Evolutionary conservation across 2,329 filamentous ascomycete genomes (phyloP).

Genomic region (Nothophoma quercina): DNA sequence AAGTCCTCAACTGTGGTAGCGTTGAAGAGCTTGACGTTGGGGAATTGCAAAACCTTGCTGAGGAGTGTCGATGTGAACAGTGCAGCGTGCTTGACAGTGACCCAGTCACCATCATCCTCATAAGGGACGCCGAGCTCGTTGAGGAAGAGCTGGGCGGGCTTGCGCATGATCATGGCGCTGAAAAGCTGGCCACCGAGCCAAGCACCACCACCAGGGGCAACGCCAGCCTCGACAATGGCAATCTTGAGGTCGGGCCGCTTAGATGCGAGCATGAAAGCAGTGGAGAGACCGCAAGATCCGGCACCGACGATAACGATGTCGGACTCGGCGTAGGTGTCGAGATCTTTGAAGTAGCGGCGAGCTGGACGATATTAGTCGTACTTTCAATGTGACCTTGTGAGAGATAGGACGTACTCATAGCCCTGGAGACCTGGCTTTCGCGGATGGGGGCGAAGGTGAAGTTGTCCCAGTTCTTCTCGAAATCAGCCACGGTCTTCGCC

Average conservation of each 20-base stretch:
- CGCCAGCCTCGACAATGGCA: slow-evolving; percentile 86
- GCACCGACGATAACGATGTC: slow-evolving; percentile 94
- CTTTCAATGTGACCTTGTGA: neutral
- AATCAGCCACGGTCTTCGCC: slow-evolving; percentile 67
- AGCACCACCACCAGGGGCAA: slow-evolving; percentile 83
- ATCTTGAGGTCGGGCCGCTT: slow-evolving; percentile 90
- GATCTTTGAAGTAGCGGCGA: slow-evolving; percentile 87
- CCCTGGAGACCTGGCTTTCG: slow-evolving; percentile 89
- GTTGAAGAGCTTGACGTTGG: slow-evolving; percentile 97
- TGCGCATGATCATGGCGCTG: slow-evolving; percentile 94
- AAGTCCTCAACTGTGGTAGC: slow-evolving; percentile 91
- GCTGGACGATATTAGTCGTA: slow-evolving; percentile 42
- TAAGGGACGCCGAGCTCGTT: slow-evolving; percentile 81
- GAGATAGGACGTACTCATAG: slow-evolving; percentile 68
- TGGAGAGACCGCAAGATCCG: slow-evolving; percentile 84
- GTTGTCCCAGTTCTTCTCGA: slow-evolving; percentile 79
- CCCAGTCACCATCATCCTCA: slow-evolving; percentile 86
- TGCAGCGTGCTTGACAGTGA: slow-evolving; percentile 93
- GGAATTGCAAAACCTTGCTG: slow-evolving; percentile 81
- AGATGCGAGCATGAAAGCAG: slow-evolving; percentile 84
- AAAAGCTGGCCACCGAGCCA: slow-evolving; percentile 96
- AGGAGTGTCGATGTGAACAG: slow-evolving; percentile 90
- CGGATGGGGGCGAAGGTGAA: slow-evolving; percentile 89
- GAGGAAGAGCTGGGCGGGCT: slow-evolving; percentile 87
- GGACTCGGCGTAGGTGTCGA: slow-evolving; percentile 88